Base-by-base conservation (phyloP, 371 early-diverging fungal species). In the Apophysomyces ossiformis region DNA sequence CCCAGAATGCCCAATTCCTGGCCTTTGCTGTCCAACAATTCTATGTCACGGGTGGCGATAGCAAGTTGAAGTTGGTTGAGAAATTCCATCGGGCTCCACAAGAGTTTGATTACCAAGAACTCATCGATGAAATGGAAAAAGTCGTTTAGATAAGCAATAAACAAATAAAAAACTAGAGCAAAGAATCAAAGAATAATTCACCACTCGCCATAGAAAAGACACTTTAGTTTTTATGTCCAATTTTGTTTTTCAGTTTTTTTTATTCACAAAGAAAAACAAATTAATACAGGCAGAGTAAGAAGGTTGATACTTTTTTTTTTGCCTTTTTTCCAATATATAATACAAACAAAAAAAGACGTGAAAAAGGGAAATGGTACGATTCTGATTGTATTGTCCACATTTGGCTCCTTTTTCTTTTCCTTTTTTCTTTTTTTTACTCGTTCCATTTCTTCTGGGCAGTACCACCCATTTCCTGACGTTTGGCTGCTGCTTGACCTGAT, bases 21-120 rank as follows among this genome's bases (percentile, higher is more conserved):
- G 91, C 90, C 7, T 90, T 92, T 71, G 87, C 88, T 57, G 75
- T 94, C 70, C 97, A 96, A 73, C 84, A 90, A 69, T 97, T 94
- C 74, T 96, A 97, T 75, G 91, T 93, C 18, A 89, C 91, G 45
- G 95, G 95, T 7, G 79, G 85, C 4, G 83, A 85, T 5, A 74
- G 77, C 35, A 93, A 93, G 71, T 67, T 82, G 57, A 65, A 78
- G 38, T 76, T 96, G 26, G 83, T 97, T 9, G 90, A 93, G 61
- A 82, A 78, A 38, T 96, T 97, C 77, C 92, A 93, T 74, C 87
- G 84, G 44, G 69, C 73, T 7, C 96, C 97, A 0, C 81, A 79
- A 4, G 68, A 80, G 54, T 96, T 97, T 76, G 87, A 93, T 56
- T 92, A 93, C 71, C 79, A 92, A 58, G 84, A 82, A 54, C 68